phyloP scores from a whole-genome alignment of 1,139 yeast genomes.

The Blastobotrys serpentis region DNA sequence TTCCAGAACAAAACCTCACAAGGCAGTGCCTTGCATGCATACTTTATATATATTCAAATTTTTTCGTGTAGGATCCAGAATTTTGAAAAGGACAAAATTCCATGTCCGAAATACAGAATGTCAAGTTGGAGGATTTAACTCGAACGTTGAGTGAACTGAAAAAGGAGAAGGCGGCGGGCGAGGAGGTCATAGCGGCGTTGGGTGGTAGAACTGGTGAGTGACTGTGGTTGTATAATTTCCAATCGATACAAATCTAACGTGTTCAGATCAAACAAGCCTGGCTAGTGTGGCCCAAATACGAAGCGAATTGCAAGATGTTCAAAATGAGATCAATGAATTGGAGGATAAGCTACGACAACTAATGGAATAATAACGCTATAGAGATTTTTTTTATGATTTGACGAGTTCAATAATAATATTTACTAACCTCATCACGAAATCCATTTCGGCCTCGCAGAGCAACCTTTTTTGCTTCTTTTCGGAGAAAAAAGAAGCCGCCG shows the following conservation, averaged over 20 bases:
- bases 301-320: slow-evolving; percentile 24
- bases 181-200: slow-evolving; percentile 24
- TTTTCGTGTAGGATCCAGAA: not conserved
- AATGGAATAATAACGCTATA: not conserved
- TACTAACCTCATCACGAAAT: slow-evolving; percentile 2
- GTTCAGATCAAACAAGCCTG: slow-evolving; percentile 23
- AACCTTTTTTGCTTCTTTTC: slow-evolving; percentile 3
- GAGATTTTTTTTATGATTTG: not conserved
- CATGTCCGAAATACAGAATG: slow-evolving; percentile 17
- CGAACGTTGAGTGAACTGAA: slow-evolving; percentile 23
- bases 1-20: not conserved
- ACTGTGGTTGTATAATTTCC: not conserved
- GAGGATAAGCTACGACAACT: slow-evolving; percentile 19
- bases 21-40: slow-evolving; percentile 12
- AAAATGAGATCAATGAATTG: slow-evolving; percentile 24
- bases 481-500: slow-evolving; percentile 5
- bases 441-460: no score
- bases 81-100: slow-evolving; percentile 3
- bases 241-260: not conserved
- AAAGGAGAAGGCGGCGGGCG: slow-evolving; percentile 24
- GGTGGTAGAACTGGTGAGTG: slow-evolving; percentile 24
- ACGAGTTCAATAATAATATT: not conserved
- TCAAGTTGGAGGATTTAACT: slow-evolving; percentile 15
- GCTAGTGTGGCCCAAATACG: slow-evolving; percentile 23
- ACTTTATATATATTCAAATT: not conserved